A percentile compares a stretch with the other conserved stretches of the same genome.
phyloP scores from a whole-genome alignment of 2,329 filamentous ascomycete species.

The Alternaria novae-zelandiae region DNA sequence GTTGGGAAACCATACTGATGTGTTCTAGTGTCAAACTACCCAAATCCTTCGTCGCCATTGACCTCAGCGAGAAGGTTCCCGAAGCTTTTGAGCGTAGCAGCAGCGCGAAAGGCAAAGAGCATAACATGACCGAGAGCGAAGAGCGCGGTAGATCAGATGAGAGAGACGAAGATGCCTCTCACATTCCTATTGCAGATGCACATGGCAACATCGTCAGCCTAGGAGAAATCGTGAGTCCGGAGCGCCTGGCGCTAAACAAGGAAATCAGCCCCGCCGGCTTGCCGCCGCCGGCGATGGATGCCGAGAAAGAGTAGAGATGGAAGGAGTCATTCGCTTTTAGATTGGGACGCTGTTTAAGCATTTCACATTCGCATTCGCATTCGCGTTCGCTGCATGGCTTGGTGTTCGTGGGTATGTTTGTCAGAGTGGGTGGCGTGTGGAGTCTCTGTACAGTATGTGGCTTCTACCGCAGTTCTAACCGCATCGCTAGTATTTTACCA shows the following conservation, averaged over 20 bases:
- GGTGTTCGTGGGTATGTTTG: background rate
- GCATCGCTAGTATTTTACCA: background rate
- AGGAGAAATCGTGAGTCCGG: background rate
- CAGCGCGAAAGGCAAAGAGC: constrained; percentile 25
- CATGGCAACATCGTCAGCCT: constrained; percentile 5
- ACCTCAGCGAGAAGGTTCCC: constrained; percentile 57
- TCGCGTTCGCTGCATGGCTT: background rate
- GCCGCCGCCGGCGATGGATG: constrained; percentile 17
- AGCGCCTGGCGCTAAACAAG: constrained; percentile 4
- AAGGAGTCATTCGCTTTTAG: background rate
- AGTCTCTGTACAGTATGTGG: background rate
- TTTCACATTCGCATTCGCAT: too few species aligned
- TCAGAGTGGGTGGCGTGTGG: background rate
- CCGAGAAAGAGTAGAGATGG: constrained; percentile 1
- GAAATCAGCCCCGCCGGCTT: constrained; percentile 10
- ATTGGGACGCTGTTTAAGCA: background rate
- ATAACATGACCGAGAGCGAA: constrained; percentile 22
- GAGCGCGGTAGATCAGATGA: constrained; percentile 29
- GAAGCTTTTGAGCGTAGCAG: constrained; percentile 48
- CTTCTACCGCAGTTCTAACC: background rate
- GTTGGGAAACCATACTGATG: constrained; percentile 6
- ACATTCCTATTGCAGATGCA: constrained; percentile 10
- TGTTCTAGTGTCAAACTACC: constrained; percentile 54
- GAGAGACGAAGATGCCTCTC: constrained; percentile 10
- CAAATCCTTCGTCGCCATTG: constrained; percentile 59